Conservation (phyloP, 768 basidiomycete species). For the Gloeostereum incarnatum region DNA sequence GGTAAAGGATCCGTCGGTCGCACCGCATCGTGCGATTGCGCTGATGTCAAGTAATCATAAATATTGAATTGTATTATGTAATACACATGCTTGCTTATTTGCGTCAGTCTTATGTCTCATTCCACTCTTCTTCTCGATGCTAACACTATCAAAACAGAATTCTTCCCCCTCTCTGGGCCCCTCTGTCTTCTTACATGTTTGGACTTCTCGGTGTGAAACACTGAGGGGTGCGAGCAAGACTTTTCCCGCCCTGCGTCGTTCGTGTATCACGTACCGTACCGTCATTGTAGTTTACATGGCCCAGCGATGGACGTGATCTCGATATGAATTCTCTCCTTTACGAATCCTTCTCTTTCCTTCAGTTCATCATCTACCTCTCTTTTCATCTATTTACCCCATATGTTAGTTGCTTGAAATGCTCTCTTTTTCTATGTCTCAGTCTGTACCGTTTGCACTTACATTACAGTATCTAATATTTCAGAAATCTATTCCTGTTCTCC, state of each 20-base stretch:
- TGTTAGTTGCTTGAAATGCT: background rate
- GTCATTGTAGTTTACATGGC: conserved; percentile 37
- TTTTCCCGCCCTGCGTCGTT: conserved; percentile 38
- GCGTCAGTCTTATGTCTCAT: background rate
- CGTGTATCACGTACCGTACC: conserved; percentile 61
- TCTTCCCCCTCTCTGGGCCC: background rate
- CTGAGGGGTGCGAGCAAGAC: conserved; percentile 17
- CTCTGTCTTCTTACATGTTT: conserved; percentile 12
- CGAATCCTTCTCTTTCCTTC: conserved; percentile 9
- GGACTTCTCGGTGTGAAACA: conserved; percentile 30
- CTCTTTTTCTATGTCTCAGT: no score
- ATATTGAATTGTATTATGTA: conserved; percentile 23
- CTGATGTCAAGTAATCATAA: conserved; percentile 49
- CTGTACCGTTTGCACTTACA: no score
- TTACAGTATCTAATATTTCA: no score
- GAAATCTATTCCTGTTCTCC: no score
- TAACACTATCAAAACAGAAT: no score
- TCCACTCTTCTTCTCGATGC: background rate
- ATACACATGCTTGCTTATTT: background rate
- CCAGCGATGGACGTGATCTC: conserved; percentile 62
- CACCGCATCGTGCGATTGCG: conserved; percentile 47
- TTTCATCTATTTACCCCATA: conserved; percentile 16
- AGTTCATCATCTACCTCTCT: conserved; percentile 7
- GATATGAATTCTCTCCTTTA: conserved; percentile 29
- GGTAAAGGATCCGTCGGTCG: conserved; percentile 60